phyloP scores from a whole-genome alignment of 306 rosid species.

The apple (Malus domestica) region ASM211411v1 NC_041792.1:1460001-1460500 shows the following conservation, averaged over 20 bases:
- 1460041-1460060: constrained; percentile 57
- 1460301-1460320: constrained; percentile 92
- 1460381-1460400: constrained; percentile 12
- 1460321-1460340: constrained; percentile 93
- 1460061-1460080: constrained; percentile 67
- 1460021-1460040: constrained; percentile 75
- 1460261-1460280: constrained; percentile 65
- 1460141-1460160: constrained; percentile 46
- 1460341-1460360: constrained; percentile 96
- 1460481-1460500: neutral
- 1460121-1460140: constrained; percentile 76
- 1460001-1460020: constrained; percentile 71
- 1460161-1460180: constrained; percentile 58
- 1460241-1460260: constrained; percentile 49
- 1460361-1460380: constrained; percentile 62
- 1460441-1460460: neutral
- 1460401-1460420: neutral
- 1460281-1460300: constrained; percentile 94
- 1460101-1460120: constrained; percentile 89
- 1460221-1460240: constrained; percentile 41
- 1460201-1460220: constrained; percentile 46
- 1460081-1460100: constrained; percentile 86
- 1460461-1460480: neutral
- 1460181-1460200: constrained; percentile 91
- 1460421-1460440: neutral